phyloP scores from a whole-genome alignment of 257 asterid species.

The Fraxinus anomala region DNA sequence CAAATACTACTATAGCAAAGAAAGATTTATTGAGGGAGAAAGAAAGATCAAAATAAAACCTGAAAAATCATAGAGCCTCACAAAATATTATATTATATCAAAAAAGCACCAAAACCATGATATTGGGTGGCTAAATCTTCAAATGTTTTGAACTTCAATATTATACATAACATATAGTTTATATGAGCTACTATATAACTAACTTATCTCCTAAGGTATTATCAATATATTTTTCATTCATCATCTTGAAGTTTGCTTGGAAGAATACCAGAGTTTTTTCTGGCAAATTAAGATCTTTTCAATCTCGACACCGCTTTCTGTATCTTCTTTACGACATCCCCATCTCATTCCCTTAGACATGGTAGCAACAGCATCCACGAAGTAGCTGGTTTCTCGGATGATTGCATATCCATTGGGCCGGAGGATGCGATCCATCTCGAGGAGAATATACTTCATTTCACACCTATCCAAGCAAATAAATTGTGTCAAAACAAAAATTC shows the following conservation, averaged over 20 bases:
- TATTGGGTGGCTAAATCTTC: background rate
- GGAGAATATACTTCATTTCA: conserved; percentile 38
- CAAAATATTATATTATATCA: too few relatives aligned
- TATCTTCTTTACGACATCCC: conserved; percentile 36
- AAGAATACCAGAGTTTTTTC: conserved; percentile 45
- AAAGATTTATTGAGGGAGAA: too few relatives aligned
- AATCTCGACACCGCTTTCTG: conserved; percentile 21
- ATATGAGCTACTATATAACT: background rate
- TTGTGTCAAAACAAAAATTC: background rate
- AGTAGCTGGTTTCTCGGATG: conserved; percentile 37
- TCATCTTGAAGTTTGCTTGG: conserved; percentile 30
- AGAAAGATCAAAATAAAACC: too few relatives aligned
- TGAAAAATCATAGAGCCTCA: too few relatives aligned
- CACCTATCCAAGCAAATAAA: conserved; percentile 26
- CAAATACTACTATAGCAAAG: too few relatives aligned
- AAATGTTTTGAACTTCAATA: background rate
- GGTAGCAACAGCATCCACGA: conserved; percentile 31
- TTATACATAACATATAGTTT: background rate
- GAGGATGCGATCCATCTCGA: conserved; percentile 46
- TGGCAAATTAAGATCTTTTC: conserved; percentile 41
- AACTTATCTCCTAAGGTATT: background rate
- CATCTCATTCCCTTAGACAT: conserved; percentile 40
- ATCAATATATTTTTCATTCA: background rate
- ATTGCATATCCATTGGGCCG: conserved; percentile 41
- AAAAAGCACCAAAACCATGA: background rate